These are phyloP conservation scores for Debaryomyces sp. DNA, from an alignment of 1,139 yeast species.

Conservation along the genomic window DNA sequence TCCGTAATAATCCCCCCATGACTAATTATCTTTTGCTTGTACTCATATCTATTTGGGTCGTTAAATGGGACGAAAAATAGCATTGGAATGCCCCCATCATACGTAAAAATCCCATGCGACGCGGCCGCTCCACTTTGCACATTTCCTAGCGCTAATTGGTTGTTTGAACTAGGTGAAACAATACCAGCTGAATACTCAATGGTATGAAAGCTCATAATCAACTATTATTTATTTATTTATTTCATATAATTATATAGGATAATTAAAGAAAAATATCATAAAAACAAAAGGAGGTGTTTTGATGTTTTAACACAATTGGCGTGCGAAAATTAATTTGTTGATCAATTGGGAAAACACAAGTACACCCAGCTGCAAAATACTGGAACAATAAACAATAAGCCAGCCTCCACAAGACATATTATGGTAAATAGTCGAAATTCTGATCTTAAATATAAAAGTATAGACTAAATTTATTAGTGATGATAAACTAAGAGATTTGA, in stretches of 20 bases:
- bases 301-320: slow-evolving; percentile 4
- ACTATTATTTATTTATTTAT: not conserved
- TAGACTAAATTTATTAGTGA: not conserved
- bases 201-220: slow-evolving; percentile 13
- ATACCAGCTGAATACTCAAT: slow-evolving; percentile 9
- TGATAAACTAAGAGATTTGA: not conserved
- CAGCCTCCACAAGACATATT: not conserved
- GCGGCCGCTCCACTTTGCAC: slow-evolving; percentile 2
- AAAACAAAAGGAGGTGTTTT: slow-evolving; percentile 8
- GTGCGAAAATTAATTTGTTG: slow-evolving; percentile 1
- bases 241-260: not conserved
- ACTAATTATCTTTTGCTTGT: slow-evolving; percentile 23
- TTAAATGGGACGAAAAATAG: slow-evolving; percentile 25
- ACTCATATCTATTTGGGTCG: slow-evolving; percentile 26
- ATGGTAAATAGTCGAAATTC: not conserved
- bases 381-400: not conserved
- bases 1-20: slow-evolving; percentile 38
- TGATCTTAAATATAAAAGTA: not conserved
- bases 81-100: slow-evolving; percentile 20
- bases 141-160: not conserved
- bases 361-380: slow-evolving; percentile 3
- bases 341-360: slow-evolving; percentile 4
- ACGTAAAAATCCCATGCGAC: slow-evolving; percentile 6
- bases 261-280: not conserved
- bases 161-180: slow-evolving; percentile 1